phyloP scores from a whole-genome alignment of 1,139 yeast species.

The Blastobotrys ciferrii region DNA sequence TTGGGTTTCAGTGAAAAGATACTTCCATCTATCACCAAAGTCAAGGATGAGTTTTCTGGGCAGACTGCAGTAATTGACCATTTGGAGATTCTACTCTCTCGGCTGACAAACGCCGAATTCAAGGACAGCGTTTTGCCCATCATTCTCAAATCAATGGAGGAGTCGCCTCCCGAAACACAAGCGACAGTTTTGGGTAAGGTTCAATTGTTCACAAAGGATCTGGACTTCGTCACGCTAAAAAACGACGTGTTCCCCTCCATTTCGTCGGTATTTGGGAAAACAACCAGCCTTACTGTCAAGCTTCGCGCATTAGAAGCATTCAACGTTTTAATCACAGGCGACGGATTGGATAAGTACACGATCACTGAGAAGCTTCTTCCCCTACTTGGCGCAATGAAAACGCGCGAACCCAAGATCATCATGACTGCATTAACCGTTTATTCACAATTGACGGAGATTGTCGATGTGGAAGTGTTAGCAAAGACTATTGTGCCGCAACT shows the following conservation, averaged over 20 bases:
- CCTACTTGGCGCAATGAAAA: conserved; percentile 67
- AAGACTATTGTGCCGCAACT: conserved; percentile 50
- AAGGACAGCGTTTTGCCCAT: conserved; percentile 40
- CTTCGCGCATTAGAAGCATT: conserved; percentile 67
- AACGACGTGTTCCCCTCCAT: conserved; percentile 70
- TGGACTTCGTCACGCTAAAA: conserved; percentile 73
- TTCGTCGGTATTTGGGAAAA: conserved; percentile 71
- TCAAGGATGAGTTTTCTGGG: conserved; percentile 49
- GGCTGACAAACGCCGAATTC: conserved; percentile 47
- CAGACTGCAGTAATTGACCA: conserved; percentile 57
- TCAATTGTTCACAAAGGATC: conserved; percentile 44
- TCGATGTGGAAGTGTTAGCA: conserved; percentile 46
- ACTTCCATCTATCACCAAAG: conserved; percentile 47
- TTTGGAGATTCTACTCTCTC: conserved; percentile 50
- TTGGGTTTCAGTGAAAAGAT: conserved; percentile 75
- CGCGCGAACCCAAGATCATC: conserved; percentile 70
- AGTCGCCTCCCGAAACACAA: conserved; percentile 49
- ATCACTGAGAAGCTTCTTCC: conserved; percentile 79
- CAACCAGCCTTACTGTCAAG: conserved; percentile 78
- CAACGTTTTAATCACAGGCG: conserved; percentile 46
- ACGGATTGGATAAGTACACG: conserved; percentile 64
- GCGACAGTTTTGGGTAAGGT: conserved; percentile 53
- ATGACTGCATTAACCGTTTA: conserved; percentile 55
- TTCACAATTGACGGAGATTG: conserved; percentile 37
- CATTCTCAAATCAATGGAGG: conserved; percentile 32